Conservation (phyloP, 1,284 basidiomycete genomes). For the Microbotryomycetes sp. region DNA sequence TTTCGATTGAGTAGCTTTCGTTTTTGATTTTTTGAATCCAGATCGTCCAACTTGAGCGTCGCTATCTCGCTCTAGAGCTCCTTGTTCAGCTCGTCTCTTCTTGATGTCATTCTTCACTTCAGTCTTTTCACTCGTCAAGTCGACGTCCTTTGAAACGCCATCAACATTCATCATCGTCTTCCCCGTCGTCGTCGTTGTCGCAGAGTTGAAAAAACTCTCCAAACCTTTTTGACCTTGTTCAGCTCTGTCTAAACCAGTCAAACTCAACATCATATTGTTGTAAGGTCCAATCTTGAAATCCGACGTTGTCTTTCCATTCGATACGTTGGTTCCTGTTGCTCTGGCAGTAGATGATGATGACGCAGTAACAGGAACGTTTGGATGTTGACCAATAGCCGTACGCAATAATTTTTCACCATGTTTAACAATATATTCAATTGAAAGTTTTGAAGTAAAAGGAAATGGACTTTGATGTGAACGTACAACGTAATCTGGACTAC, state of each 20-base stretch:
- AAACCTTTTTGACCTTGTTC: conserved; percentile 80
- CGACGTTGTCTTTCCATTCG: conserved; percentile 8
- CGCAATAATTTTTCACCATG: conserved; percentile 70
- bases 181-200: conserved; percentile 23
- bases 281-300: conserved; percentile 45
- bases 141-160: conserved; percentile 3
- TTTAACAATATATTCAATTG: conserved; percentile 55
- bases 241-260: conserved; percentile 70
- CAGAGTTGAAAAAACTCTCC: conserved; percentile 64
- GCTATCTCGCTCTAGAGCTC: background rate
- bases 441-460: conserved; percentile 36
- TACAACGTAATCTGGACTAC: conserved; percentile 46
- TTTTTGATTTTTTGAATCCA: background rate
- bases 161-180: conserved; percentile 35
- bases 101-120: background rate
- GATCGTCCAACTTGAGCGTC: no score
- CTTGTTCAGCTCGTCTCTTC: background rate
- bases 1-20: no score
- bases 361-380: background rate
- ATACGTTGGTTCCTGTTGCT: no score
- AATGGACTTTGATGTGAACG: conserved; percentile 38
- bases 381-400: conserved; percentile 62
- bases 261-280: conserved; percentile 66
- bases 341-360: no score
- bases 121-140: background rate